Base-by-base conservation (phyloP, 1,284 basidiomycete species). In the Cryptococcus sp. region DNA sequence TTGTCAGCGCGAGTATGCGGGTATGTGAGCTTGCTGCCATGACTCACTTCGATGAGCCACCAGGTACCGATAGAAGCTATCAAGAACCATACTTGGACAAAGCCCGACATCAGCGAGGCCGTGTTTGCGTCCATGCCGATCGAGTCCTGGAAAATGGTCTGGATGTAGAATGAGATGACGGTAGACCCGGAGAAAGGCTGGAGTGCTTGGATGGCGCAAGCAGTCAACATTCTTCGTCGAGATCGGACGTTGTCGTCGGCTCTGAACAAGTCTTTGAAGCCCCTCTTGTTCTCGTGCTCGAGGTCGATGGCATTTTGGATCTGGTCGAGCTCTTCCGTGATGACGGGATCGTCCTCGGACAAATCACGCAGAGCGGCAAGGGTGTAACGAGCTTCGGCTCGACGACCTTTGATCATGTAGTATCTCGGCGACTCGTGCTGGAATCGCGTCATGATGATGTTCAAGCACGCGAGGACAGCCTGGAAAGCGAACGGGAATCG, bases 141-240 rank as follows among this genome's bases (percentile, higher is more conserved):
- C 16, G 61, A 55, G 15, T 52, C 55, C 46, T 63, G 40, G 52
- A 60, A 63, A 25, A 63, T 63, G 11, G 55, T 49, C 17, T 43
- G 45, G 23, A 57, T 39, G 41, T 60, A 57, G 55, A 60, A 46
- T 17, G 50, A 42, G 30, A 60, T 50, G 30, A 60, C 47, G 23
- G 55, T 63, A 20, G 27, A 23, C 16, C 53, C 54, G 6, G n/a
- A 23, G 35, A 52, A 63, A 20, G 40, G 45, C 40, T 57, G 57
- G 35, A 39, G 41, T 22, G 57, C 25, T 43, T 60, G 61, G 22
- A 60, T 54, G 23, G 25, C 47, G 20, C 49, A 59, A 43, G 43
- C 63, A 30, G 64, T 65, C 15, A 60, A 49, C 64, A 65, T 65
- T 40, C 61, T 48, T 47, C 61, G 46, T 45, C 63, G 63, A 51